Evolutionary conservation across 2,329 filamentous ascomycete species (phyloP).

Genomic region (Colletotrichum acutatum): DNA sequence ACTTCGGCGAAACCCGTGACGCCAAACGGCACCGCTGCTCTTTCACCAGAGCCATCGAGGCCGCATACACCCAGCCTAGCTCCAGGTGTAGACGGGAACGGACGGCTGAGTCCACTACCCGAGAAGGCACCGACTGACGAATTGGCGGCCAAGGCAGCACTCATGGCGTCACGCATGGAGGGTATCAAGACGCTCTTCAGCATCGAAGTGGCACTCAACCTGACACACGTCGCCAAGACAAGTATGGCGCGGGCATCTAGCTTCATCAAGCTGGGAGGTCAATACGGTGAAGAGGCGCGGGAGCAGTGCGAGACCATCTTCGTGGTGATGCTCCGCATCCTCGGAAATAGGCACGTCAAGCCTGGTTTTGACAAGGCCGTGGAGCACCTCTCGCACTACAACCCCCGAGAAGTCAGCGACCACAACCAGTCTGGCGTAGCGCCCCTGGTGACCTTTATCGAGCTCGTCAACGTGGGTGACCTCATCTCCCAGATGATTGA

Average conservation of each 20-base stretch:
- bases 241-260: constrained; percentile 87
- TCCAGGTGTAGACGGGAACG: constrained; percentile 50
- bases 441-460: constrained; percentile 93
- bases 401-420: constrained; percentile 83
- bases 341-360: constrained; percentile 89
- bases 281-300: constrained; percentile 83
- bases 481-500: constrained; percentile 99
- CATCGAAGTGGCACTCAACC: constrained; percentile 90
- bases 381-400: constrained; percentile 89
- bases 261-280: constrained; percentile 83
- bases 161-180: constrained; percentile 94
- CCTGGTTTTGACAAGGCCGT: constrained; percentile 95
- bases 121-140: constrained; percentile 86
- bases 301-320: constrained; percentile 94
- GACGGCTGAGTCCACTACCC: constrained; percentile 56
- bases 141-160: constrained; percentile 94
- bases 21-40: constrained; percentile 44
- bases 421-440: constrained; percentile 81
- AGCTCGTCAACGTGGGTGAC: constrained; percentile 97
- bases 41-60: constrained; percentile 55
- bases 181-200: constrained; percentile 96
- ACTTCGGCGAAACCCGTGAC: constrained; percentile 38
- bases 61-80: constrained; percentile 60
- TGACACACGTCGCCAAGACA: constrained; percentile 89
- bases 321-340: constrained; percentile 81